Evolutionary conservation across 257 asterid genomes (phyloP).

Genomic region (Coffea eugenioides): DNA sequence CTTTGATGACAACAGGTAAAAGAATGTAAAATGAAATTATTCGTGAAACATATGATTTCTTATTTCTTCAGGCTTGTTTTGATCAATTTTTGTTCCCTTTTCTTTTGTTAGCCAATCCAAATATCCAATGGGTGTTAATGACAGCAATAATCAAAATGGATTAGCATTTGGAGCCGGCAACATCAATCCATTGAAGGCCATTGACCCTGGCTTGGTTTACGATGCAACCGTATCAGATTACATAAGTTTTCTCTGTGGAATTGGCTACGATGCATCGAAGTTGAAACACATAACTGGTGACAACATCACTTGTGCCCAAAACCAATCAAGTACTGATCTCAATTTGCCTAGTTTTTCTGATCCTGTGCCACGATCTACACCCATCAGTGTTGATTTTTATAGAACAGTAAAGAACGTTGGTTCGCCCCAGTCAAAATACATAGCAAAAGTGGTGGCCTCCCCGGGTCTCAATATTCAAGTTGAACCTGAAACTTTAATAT

Average conservation of each 20-base stretch:
- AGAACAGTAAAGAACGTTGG: neutral
- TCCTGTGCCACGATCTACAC: neutral
- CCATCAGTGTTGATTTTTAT: too few species aligned
- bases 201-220: neutral
- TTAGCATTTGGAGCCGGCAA: neutral
- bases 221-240: neutral
- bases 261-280: neutral
- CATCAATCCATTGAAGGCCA: neutral
- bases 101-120: too few species aligned
- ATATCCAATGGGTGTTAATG: too few species aligned
- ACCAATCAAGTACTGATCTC: neutral
- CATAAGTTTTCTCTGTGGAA: neutral
- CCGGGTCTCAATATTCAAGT: neutral
- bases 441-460: neutral
- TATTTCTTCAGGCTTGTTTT: too few species aligned
- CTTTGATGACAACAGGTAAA: neutral
- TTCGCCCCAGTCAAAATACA: neutral
- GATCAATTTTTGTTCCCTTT: too few species aligned
- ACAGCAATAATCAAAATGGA: neutral
- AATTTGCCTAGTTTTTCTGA: neutral
- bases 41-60: too few species aligned
- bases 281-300: neutral
- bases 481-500: neutral
- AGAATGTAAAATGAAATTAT: too few species aligned
- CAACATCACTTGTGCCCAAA: neutral